These are phyloP conservation scores for Venturia aucupariae DNA, from an alignment of 2,329 filamentous ascomycete species.

Conservation along the genomic window DNA sequence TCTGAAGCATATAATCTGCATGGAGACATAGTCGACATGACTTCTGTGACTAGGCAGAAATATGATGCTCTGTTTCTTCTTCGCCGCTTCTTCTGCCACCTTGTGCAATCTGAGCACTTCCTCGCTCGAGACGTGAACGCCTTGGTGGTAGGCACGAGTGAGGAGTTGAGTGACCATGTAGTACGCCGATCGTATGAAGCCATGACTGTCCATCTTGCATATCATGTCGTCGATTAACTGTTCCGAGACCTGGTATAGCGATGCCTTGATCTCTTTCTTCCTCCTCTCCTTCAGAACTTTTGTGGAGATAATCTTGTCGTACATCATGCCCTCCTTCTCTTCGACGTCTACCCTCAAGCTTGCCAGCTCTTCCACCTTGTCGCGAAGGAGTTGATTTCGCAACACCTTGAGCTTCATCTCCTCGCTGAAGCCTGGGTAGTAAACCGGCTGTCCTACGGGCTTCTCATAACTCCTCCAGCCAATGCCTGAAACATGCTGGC, in stretches of 20 bases:
- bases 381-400: conserved; percentile 62
- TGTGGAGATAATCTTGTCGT: conserved; percentile 27
- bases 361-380: conserved; percentile 68
- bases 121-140: conserved; percentile 90
- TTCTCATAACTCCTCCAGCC: conserved; percentile 94
- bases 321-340: conserved; percentile 61
- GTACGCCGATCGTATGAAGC: conserved; percentile 86
- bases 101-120: conserved; percentile 76
- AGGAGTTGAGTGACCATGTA: conserved; percentile 81
- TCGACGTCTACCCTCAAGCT: conserved; percentile 66
- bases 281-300: conserved; percentile 52
- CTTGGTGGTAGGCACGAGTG: conserved; percentile 90
- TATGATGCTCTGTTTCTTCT: conserved; percentile 88
- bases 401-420: conserved; percentile 76
- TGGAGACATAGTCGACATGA: conserved; percentile 90
- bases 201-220: conserved; percentile 95
- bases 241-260: conserved; percentile 71
- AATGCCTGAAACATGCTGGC: conserved; percentile 81
- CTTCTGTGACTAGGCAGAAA: conserved; percentile 92
- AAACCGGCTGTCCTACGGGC: conserved; percentile 83
- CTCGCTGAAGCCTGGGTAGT: conserved; percentile 85
- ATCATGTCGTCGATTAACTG: conserved; percentile 93
- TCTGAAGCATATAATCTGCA: conserved; percentile 93
- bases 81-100: conserved; percentile 72
- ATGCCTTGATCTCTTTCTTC: conserved; percentile 62